phyloP scores from a whole-genome alignment of 768 basidiomycete genomes.

The Phanerodontia chrysosporium region DNA sequence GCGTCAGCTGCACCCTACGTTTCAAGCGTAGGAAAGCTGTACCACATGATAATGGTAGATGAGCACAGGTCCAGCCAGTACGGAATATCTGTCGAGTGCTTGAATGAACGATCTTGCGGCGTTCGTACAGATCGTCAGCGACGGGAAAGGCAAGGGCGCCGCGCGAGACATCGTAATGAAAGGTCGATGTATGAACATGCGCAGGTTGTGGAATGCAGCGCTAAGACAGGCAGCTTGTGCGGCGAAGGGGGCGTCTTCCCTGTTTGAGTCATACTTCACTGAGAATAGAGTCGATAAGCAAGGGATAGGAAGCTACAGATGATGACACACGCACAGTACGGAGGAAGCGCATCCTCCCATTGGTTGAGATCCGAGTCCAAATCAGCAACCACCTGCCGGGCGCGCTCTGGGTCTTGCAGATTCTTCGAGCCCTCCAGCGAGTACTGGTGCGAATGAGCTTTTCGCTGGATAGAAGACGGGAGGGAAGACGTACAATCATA shows the following conservation, averaged over 20 bases:
- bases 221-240: conserved; percentile 58
- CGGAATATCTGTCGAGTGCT: neutral
- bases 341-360: conserved; percentile 21
- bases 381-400: conserved; percentile 51
- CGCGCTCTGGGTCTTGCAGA: conserved; percentile 33
- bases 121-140: conserved; percentile 8
- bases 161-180: conserved; percentile 41
- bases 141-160: conserved; percentile 1
- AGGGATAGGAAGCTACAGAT: neutral
- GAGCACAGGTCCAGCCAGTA: conserved; percentile 30
- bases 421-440: conserved; percentile 41
- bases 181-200: conserved; percentile 51
- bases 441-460: conserved; percentile 28
- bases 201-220: conserved; percentile 50
- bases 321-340: neutral
- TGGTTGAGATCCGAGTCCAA: conserved; percentile 57
- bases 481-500: conserved; percentile 47
- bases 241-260: conserved; percentile 38
- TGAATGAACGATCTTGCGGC: conserved; percentile 4
- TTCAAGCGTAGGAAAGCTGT: no score
- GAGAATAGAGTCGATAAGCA: neutral
- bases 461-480: neutral
- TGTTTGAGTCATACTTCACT: conserved; percentile 42
- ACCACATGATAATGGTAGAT: conserved; percentile 41
- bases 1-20: no score